A percentile compares a stretch with the other conserved stretches of the same genome.
Evolutionary conservation across 495 filamentous ascomycete species (phyloP).

Genomic region (Alectoria sarmentosa): DNA sequence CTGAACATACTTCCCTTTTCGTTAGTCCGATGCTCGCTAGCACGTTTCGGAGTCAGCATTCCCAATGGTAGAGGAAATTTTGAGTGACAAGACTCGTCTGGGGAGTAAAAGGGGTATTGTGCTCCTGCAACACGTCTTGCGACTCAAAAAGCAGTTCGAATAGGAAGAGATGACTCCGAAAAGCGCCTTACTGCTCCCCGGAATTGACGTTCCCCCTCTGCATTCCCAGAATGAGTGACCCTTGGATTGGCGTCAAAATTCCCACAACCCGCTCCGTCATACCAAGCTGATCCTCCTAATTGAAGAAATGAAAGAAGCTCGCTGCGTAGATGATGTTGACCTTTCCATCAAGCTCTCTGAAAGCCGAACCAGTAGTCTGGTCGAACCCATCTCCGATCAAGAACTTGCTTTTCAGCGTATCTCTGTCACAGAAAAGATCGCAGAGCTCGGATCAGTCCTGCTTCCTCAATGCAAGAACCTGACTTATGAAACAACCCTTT

Average conservation of each 20-base stretch:
- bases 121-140: too few relatives aligned
- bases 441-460: too few relatives aligned
- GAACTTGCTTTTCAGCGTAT: slow-evolving; percentile 27
- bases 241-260: slow-evolving; percentile 25
- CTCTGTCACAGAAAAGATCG: slow-evolving; percentile 42
- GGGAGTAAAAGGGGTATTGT: too few relatives aligned
- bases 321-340: slow-evolving; percentile 50
- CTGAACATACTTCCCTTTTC: slow-evolving; percentile 15
- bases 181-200: too few relatives aligned
- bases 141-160: too few relatives aligned
- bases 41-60: too few relatives aligned
- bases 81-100: too few relatives aligned
- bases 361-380: slow-evolving; percentile 24
- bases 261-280: slow-evolving; percentile 40
- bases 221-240: slow-evolving; percentile 14
- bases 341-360: slow-evolving; percentile 32
- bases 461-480: too few relatives aligned
- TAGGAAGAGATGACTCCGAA: too few relatives aligned
- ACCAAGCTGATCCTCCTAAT: slow-evolving; percentile 43
- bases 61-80: too few relatives aligned
- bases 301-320: slow-evolving; percentile 56
- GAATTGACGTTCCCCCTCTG: slow-evolving; percentile 6
- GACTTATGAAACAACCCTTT: too few relatives aligned
- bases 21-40: slow-evolving; percentile 1
- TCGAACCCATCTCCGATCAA: slow-evolving; percentile 41